A percentile compares a stretch with the other conserved stretches of the same genome.
phyloP scores from a whole-genome alignment of 176 grass and related monocot genomes.

The Leersia perrieri region DNA sequence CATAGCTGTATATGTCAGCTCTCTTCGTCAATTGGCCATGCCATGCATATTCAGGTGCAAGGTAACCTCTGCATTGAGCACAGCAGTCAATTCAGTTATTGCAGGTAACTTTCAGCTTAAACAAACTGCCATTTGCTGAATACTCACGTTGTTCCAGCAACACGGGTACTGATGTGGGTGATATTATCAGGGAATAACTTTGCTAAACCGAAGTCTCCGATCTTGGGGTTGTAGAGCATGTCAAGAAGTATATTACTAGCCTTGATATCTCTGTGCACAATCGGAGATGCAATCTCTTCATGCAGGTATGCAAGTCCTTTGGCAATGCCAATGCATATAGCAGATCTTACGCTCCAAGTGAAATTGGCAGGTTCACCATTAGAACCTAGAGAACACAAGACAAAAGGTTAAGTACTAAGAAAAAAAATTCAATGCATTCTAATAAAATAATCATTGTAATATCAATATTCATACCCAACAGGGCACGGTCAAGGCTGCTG shows the following conservation, averaged over 20 bases:
- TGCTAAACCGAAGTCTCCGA: constrained; percentile 91
- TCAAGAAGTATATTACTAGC: constrained; percentile 93
- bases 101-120: not conserved
- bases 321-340: constrained; percentile 68
- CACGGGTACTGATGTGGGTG: constrained; percentile 90
- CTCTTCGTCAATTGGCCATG: constrained; percentile 94
- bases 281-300: constrained; percentile 68
- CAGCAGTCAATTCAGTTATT: not conserved
- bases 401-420: constrained; percentile 8
- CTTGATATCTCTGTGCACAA: constrained; percentile 96
- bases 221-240: constrained; percentile 65
- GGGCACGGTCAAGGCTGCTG: constrained; percentile 71
- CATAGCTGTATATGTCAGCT: constrained; percentile 90
- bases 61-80: constrained; percentile 71
- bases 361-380: constrained; percentile 69
- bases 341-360: constrained; percentile 71
- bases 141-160: constrained; percentile 96
- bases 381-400: constrained; percentile 44
- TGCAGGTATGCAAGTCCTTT: constrained; percentile 76
- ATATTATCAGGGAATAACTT: constrained; percentile 97
- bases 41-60: constrained; percentile 96
- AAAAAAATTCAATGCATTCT: not conserved
- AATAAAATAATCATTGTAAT: not conserved
- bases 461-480: constrained; percentile 57
- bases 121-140: not conserved